Evolutionary conservation across 192 early-diverging fungal species (phyloP), one percentile per base, ranked within the genome.

Genomic region (Obelidium mucronatum): DNA sequence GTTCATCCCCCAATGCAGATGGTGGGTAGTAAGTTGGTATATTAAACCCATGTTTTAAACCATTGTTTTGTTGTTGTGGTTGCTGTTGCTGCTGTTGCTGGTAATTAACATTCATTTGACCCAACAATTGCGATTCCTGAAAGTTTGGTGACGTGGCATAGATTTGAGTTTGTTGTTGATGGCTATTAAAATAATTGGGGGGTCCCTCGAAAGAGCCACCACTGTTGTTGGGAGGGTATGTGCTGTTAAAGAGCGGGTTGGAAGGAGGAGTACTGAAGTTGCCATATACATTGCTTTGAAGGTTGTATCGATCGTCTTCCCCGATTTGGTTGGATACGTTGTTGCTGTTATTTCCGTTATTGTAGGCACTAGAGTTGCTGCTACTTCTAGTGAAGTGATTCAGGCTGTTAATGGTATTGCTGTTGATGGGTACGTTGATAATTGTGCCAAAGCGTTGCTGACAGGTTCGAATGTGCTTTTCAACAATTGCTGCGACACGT

Each of bases 401-500:
- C 36, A 42, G 34, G 36, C 39, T 59, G 56, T 72, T 72, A 37
- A 40, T 56, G 34, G 24, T 11, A 33, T 59, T 42, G 37, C 39
- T 59, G 35, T 24, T 52, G 11, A n/a, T n/a, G 8, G 36, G 17
- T 2, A 36, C 55, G 37, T 58, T 58, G 26, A 72, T 55, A 42
- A 77, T 62, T 28, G 76, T 71, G 3, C 67, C 67, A 35, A 77
- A 78, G 28, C 77, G 77, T 17, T 79, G 77, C 53, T 79, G 77
- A 52, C 53, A 66, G 2, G 53, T 66, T 6, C 81, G 74, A 28
- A 79, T 73, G 69, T 84, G 76, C 77, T 88, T 88, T 67, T 88
- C 86, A 55, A 83, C 80, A 6, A 88, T 76, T n/a, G 82, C 80
- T 24, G 86, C 86, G 35, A 88, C 86, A 19, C 86, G 75, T 72